These are phyloP conservation scores for Raffaelea ambrosiae DNA, from an alignment of 2,329 filamentous ascomycete species.

Conservation along the genomic window DNA sequence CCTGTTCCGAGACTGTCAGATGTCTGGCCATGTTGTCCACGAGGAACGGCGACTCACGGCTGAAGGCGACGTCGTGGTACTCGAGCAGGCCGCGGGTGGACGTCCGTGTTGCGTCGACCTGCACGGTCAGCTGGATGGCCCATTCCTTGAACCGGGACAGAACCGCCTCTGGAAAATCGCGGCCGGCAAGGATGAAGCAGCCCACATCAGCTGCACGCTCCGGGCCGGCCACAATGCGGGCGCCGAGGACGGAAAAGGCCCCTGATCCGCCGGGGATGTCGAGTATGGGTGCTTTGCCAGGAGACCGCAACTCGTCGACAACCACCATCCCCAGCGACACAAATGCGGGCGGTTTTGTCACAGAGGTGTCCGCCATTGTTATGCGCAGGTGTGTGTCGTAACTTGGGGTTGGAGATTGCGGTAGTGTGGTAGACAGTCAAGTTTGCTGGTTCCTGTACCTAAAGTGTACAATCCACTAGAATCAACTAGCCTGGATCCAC, in stretches of 20 bases:
- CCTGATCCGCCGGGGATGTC: conserved; percentile 3
- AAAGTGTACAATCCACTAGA: too few species aligned
- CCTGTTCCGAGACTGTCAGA: not conserved
- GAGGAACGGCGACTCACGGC: conserved; percentile 5
- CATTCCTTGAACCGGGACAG: not conserved
- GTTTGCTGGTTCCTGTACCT: too few species aligned
- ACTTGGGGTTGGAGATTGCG: too few species aligned
- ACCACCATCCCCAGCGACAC: conserved; percentile 5
- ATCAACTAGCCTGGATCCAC: too few species aligned
- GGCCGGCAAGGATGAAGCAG: conserved; percentile 5
- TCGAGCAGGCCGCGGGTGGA: conserved; percentile 3
- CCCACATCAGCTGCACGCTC: not conserved
- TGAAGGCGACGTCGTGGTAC: conserved; percentile 2
- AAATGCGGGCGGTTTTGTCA: too few species aligned
- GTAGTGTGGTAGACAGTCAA: too few species aligned
- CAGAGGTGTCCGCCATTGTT: too few species aligned
- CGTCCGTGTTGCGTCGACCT: not conserved
- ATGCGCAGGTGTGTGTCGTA: too few species aligned
- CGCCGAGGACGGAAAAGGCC: not conserved
- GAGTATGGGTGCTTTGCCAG: not conserved
- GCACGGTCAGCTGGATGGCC: not conserved
- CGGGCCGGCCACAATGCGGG: conserved; percentile 1
- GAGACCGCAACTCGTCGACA: conserved; percentile 1
- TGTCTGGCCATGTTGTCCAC: too few species aligned
- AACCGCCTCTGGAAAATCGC: conserved; percentile 2